Percentiles rank a stretch among this genome's conserved stretches.
Conservation (phyloP, 768 basidiomycete species). For the Melanogaster broomeanus region DNA sequence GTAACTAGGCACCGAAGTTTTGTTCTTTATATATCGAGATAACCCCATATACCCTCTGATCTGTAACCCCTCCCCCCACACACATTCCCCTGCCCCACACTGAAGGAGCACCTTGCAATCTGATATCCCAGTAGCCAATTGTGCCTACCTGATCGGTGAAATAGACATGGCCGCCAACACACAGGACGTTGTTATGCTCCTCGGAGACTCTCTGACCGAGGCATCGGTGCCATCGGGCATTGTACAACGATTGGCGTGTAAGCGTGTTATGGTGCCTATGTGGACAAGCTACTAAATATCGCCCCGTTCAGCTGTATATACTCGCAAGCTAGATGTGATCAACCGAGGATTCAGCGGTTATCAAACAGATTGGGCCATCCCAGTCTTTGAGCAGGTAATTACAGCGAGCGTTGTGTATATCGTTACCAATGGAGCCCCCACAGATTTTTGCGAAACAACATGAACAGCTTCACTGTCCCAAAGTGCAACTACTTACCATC, state of each 20-base stretch:
- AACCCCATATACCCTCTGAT: neutral
- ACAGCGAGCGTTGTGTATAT: neutral
- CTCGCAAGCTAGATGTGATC: conserved; percentile 79
- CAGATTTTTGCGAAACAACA: conserved; percentile 61
- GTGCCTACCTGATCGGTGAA: neutral
- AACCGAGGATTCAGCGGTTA: conserved; percentile 87
- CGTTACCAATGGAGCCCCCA: neutral
- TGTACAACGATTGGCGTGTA: conserved; percentile 60
- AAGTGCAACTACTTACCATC: conserved; percentile 72
- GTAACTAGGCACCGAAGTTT: too few relatives aligned
- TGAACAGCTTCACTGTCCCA: conserved; percentile 50
- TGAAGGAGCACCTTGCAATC: neutral
- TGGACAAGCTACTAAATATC: neutral
- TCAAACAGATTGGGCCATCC: conserved; percentile 84
- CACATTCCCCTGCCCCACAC: neutral
- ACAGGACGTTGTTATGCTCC: conserved; percentile 70
- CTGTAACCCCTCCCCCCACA: neutral
- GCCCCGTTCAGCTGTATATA: conserved; percentile 60
- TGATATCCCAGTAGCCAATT: neutral
- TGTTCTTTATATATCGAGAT: too few relatives aligned
- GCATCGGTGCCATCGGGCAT: conserved; percentile 65
- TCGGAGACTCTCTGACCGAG: conserved; percentile 85
- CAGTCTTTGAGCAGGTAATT: conserved; percentile 71
- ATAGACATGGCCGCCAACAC: conserved; percentile 53
- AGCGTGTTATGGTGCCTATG: neutral